Evolutionary conservation across 2,329 filamentous ascomycete species (phyloP).

Genomic region (Epichloe hybrida): DNA sequence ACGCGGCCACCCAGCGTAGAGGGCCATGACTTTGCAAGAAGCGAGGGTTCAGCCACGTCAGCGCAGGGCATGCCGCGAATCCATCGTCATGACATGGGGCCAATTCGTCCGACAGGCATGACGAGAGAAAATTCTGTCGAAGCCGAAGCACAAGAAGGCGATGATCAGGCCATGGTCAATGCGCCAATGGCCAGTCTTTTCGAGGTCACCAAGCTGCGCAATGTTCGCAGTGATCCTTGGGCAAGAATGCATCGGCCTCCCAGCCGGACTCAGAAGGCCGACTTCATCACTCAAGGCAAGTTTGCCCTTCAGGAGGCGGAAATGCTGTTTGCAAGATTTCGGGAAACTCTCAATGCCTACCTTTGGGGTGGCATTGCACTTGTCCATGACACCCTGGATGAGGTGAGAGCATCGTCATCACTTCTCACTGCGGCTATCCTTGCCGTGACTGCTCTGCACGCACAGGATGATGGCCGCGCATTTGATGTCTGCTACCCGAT

Average conservation of each 20-base stretch:
- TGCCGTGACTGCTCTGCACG: conserved; percentile 19
- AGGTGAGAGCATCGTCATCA: conserved; percentile 15
- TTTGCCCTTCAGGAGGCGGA: conserved; percentile 16
- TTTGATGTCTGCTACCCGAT: conserved; percentile 44
- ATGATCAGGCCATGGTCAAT: conserved; percentile 16
- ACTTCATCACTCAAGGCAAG: conserved; percentile 18
- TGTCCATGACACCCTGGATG: conserved; percentile 15
- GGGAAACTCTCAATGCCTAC: conserved; percentile 18
- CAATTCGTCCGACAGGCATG: conserved; percentile 14
- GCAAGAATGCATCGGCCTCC: conserved; percentile 7
- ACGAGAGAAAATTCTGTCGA: conserved; percentile 20
- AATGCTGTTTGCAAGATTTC: conserved; percentile 15
- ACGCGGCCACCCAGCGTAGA: background rate
- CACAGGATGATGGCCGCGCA: conserved; percentile 25
- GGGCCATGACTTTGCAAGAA: background rate
- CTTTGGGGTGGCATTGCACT: conserved; percentile 20
- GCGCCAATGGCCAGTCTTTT: conserved; percentile 21
- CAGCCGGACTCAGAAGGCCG: conserved; percentile 9
- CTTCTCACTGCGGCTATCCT: conserved; percentile 19
- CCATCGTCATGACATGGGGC: background rate
- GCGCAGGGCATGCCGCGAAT: background rate
- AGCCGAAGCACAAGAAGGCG: conserved; percentile 8
- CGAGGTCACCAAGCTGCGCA: conserved; percentile 19
- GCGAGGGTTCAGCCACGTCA: background rate
- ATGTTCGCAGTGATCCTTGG: conserved; percentile 18